Conservation (phyloP, 179 eudicot species). For the Silene noctiflora region DNA sequence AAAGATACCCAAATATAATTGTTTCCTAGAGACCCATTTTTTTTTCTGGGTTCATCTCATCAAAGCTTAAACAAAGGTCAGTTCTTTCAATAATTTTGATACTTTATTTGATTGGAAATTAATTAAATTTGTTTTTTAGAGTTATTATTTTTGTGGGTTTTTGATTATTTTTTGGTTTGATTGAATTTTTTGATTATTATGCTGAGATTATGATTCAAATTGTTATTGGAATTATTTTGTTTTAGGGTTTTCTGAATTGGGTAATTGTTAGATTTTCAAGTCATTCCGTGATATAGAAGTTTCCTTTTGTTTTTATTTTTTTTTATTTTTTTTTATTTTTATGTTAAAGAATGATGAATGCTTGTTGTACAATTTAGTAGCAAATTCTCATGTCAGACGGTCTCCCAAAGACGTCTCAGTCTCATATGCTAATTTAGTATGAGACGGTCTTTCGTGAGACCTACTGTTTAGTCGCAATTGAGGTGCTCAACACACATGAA, state of each 20-base stretch:
- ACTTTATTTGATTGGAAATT: no score
- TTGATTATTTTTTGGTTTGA: no score
- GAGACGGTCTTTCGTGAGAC: no score
- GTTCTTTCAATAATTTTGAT: background rate
- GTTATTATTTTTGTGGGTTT: background rate
- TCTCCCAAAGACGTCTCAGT: no score
- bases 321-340: no score
- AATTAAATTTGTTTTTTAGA: no score
- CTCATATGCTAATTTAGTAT: no score
- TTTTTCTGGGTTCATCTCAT: constrained; percentile 5
- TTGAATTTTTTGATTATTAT: background rate
- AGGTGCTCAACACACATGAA: no score
- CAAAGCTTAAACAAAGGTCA: constrained; percentile 9
- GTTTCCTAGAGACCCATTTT: background rate
- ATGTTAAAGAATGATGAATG: background rate
- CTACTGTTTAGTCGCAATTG: no score
- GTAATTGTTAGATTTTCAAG: background rate
- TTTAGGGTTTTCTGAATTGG: constrained; percentile 2
- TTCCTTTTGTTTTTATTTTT: no score
- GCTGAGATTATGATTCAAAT: background rate
- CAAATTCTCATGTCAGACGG: no score
- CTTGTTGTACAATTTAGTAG: background rate
- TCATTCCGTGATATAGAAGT: background rate
- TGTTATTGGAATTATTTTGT: background rate
- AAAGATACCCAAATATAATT: background rate